Evolutionary conservation across 306 rosid species (phyloP).

Genomic region (Mucuna pruriens): DNA sequence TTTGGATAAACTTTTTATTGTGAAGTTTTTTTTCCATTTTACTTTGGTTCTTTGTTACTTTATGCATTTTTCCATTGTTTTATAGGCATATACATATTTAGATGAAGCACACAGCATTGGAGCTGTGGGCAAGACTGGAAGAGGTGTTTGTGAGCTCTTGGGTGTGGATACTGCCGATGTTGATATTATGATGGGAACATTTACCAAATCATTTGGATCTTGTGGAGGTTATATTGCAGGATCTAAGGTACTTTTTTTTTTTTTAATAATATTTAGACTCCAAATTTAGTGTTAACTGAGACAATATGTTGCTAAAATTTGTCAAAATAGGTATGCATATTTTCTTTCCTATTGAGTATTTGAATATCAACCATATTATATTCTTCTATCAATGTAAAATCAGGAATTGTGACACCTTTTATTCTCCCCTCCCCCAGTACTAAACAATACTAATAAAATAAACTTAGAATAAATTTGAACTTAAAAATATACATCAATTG

Average conservation of each 20-base stretch:
- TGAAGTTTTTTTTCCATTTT: constrained; percentile 2
- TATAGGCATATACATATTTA: constrained; percentile 77
- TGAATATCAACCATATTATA: background rate
- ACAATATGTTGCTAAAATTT: background rate
- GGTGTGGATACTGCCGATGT: constrained; percentile 87
- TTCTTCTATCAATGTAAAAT: background rate
- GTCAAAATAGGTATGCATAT: background rate
- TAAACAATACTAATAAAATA: no score
- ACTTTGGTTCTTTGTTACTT: constrained; percentile 35
- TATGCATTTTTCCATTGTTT: constrained; percentile 21
- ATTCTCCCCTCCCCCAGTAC: no score
- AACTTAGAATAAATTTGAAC: no score
- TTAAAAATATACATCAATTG: no score
- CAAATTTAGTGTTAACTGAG: constrained; percentile 34
- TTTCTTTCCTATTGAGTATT: background rate
- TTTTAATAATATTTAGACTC: constrained; percentile 6
- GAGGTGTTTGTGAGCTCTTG: constrained; percentile 78
- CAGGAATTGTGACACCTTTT: no score
- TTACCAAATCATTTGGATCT: constrained; percentile 94
- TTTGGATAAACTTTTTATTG: background rate
- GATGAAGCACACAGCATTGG: constrained; percentile 99
- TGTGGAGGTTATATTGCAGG: constrained; percentile 96
- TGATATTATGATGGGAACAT: constrained; percentile 97
- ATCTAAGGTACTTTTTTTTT: constrained; percentile 63
- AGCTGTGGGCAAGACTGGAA: constrained; percentile 83